Evolutionary conservation across 2,329 filamentous ascomycete genomes (phyloP).

Genomic region (Diplodia seriata): DNA sequence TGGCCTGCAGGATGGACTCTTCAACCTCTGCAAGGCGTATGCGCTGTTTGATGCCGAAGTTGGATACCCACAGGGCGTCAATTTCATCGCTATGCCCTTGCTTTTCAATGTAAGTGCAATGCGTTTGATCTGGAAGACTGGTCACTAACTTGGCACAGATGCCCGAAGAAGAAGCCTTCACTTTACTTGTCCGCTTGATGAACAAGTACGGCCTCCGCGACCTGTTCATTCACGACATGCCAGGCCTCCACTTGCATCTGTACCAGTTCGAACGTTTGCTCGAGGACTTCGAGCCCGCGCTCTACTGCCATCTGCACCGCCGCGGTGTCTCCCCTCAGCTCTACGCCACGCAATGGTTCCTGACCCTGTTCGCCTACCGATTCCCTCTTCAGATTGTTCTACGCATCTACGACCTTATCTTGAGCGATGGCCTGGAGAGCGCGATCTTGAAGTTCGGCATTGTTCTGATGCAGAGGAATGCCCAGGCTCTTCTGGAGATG

Average conservation of each 20-base stretch:
- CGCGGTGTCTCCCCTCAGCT: constrained; percentile 87
- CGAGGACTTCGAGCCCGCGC: constrained; percentile 90
- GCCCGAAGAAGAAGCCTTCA: constrained; percentile 97
- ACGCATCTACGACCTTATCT: constrained; percentile 92
- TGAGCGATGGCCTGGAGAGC: constrained; percentile 85
- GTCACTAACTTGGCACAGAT: constrained; percentile 64
- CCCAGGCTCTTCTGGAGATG: constrained; percentile 76
- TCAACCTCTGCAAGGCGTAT: constrained; percentile 96
- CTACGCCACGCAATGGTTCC: constrained; percentile 98
- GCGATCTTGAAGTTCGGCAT: constrained; percentile 95
- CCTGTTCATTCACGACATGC: constrained; percentile 95
- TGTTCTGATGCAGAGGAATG: constrained; percentile 95
- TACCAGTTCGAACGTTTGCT: constrained; percentile 95
- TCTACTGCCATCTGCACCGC: constrained; percentile 92
- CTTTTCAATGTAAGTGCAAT: constrained; percentile 78
- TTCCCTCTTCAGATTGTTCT: constrained; percentile 96
- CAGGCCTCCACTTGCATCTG: constrained; percentile 87
- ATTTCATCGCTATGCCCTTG: constrained; percentile 95
- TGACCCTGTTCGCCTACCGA: constrained; percentile 97
- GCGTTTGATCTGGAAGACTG: constrained; percentile 35
- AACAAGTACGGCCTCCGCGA: constrained; percentile 93
- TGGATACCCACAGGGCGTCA: constrained; percentile 93
- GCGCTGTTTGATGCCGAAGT: constrained; percentile 93
- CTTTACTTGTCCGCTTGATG: constrained; percentile 91
- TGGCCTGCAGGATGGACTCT: constrained; percentile 90